Percentiles rank a stretch among this genome's conserved stretches.
Conservation (phyloP, 2,329 filamentous ascomycete species). For the Pseudocercospora musae region DNA sequence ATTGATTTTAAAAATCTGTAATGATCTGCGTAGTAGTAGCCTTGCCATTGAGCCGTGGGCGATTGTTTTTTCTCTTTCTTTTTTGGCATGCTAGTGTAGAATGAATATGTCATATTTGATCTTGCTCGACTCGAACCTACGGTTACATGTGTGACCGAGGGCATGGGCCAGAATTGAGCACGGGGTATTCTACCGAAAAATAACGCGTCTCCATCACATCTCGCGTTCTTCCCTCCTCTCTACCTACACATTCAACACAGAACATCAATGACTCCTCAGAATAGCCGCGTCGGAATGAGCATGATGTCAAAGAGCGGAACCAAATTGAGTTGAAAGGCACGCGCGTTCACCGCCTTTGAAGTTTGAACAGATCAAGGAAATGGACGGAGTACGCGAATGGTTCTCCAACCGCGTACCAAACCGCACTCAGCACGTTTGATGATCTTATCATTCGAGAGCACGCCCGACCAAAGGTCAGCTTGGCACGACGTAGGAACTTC, state of each 20-base stretch:
- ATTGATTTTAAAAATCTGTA: no score
- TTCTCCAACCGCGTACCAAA: neutral
- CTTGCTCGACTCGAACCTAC: no score
- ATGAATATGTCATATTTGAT: no score
- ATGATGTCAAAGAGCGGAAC: neutral
- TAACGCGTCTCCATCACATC: neutral
- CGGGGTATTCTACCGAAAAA: no score
- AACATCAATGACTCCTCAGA: neutral
- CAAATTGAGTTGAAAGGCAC: neutral
- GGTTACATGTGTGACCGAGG: no score
- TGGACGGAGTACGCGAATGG: neutral
- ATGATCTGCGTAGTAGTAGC: no score
- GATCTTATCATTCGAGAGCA: neutral
- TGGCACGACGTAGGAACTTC: neutral
- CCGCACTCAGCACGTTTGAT: neutral
- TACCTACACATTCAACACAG: neutral
- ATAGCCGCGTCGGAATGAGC: neutral
- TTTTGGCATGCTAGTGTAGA: no score
- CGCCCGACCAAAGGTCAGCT: neutral
- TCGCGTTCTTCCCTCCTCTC: neutral
- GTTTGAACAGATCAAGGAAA: neutral
- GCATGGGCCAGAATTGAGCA: no score
- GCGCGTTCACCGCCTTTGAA: neutral
- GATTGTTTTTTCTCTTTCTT: no score
- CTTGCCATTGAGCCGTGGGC: no score